phyloP scores from a whole-genome alignment of 2,329 filamentous ascomycete species.

The Sporothrix variecibatus region DNA sequence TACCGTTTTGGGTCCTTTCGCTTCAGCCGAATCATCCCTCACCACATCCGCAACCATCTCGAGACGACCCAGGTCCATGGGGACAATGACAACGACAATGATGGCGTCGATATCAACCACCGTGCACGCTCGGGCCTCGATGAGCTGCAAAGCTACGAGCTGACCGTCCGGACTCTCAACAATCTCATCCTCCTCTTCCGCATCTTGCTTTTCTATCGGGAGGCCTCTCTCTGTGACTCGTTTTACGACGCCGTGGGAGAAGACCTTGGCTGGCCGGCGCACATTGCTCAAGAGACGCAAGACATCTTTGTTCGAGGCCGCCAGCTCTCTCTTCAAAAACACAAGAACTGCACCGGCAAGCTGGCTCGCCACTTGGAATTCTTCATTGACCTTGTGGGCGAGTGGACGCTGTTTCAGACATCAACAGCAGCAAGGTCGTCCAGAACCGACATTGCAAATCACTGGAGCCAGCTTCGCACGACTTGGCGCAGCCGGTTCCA shows the following conservation, averaged over 20 bases:
- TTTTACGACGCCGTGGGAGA: constrained; percentile 10
- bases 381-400: not conserved
- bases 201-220: not conserved
- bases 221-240: not conserved
- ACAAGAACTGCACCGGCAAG: not conserved
- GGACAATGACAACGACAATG: not conserved
- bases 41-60: not conserved
- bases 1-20: constrained; percentile 2
- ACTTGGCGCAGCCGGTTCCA: not conserved
- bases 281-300: not conserved
- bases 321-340: not conserved
- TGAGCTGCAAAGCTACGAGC: not conserved
- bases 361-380: not conserved
- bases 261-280: constrained; percentile 1
- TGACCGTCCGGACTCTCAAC: not conserved
- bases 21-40: not conserved
- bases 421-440: not conserved
- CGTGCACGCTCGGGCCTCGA: no score
- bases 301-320: not conserved
- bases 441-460: not conserved
- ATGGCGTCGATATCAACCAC: no score
- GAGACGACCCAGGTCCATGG: not conserved
- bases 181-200: constrained; percentile 14
- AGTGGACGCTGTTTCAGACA: not conserved
- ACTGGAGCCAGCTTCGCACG: not conserved